Evolutionary conservation across 352 stramenopile genomes (phyloP).

Genomic region (Halophytophthora batemanensis): DNA sequence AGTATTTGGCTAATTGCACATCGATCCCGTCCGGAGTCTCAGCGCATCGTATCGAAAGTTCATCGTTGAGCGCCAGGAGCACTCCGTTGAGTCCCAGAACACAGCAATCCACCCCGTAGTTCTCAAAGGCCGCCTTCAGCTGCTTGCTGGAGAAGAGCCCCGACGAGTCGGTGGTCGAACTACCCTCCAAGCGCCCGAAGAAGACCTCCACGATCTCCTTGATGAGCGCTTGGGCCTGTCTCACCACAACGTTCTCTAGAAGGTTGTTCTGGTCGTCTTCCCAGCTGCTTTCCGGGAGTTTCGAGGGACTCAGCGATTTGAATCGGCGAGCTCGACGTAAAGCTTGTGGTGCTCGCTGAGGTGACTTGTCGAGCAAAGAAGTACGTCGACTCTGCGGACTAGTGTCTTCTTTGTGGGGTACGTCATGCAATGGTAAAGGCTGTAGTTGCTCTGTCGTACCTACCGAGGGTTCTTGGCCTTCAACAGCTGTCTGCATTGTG

Average conservation of each 20-base stretch:
- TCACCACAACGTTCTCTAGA: slow-evolving; percentile 6
- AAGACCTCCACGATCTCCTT: slow-evolving; percentile 10
- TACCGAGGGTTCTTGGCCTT: no score
- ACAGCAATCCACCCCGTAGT: slow-evolving; percentile 14
- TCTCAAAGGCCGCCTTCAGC: slow-evolving; percentile 2
- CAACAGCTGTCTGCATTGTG: no score
- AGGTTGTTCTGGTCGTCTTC: neutral
- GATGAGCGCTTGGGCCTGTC: slow-evolving; percentile 11
- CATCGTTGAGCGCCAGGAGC: slow-evolving; percentile 14
- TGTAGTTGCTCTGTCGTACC: neutral
- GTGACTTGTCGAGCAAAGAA: neutral
- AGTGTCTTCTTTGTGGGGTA: neutral
- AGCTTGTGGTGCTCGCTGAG: slow-evolving; percentile 3
- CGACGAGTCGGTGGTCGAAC: no score
- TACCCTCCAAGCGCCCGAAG: slow-evolving; percentile 2
- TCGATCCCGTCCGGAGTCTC: slow-evolving; percentile 12
- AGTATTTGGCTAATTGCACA: slow-evolving; percentile 12
- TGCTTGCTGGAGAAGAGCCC: slow-evolving; percentile 3
- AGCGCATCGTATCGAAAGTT: slow-evolving; percentile 12
- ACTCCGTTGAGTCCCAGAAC: slow-evolving; percentile 8
- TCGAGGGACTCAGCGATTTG: slow-evolving; percentile 6
- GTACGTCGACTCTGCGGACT: neutral
- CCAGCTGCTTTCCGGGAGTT: slow-evolving; percentile 13
- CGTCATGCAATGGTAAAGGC: neutral
- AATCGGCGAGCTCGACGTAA: slow-evolving; percentile 15